A percentile compares a stretch with the other conserved stretches of the same genome.
Evolutionary conservation across 371 early-diverging fungal species (phyloP).

Genomic region (Apophysomyces elegans): DNA sequence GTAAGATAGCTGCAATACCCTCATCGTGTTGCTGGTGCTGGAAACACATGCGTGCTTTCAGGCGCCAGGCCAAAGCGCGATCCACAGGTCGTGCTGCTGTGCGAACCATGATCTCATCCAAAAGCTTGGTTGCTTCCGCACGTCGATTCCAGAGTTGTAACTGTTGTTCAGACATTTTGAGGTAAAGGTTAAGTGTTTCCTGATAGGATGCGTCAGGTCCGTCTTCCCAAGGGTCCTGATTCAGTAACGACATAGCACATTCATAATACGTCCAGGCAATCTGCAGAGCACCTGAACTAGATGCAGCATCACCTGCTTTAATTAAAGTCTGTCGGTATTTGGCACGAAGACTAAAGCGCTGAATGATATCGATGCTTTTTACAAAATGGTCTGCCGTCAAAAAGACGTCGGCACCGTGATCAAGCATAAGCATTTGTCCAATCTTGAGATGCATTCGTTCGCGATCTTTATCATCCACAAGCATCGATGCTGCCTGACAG

Average conservation of each 20-base stretch:
- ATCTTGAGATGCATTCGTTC: slow-evolving; percentile 47
- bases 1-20: slow-evolving; percentile 36
- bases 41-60: slow-evolving; percentile 40
- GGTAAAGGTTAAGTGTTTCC: slow-evolving; percentile 43
- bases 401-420: slow-evolving; percentile 33
- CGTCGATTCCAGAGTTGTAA: slow-evolving; percentile 28
- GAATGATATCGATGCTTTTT: slow-evolving; percentile 36
- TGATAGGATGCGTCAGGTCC: slow-evolving; percentile 34
- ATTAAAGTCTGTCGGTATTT: slow-evolving; percentile 35
- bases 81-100: slow-evolving; percentile 35
- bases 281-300: slow-evolving; percentile 39
- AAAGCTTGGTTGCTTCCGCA: slow-evolving; percentile 16
- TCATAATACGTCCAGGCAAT: slow-evolving; percentile 34
- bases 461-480: slow-evolving; percentile 29
- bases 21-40: slow-evolving; percentile 38
- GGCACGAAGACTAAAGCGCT: slow-evolving; percentile 18
- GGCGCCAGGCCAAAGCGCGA: slow-evolving; percentile 39
- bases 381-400: slow-evolving; percentile 47
- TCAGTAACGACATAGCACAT: slow-evolving; percentile 32
- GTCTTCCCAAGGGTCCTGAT: slow-evolving; percentile 32
- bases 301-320: slow-evolving; percentile 42
- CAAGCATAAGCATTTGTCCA: slow-evolving; percentile 40
- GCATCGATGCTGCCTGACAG: slow-evolving; percentile 44
- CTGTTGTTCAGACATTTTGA: slow-evolving; percentile 31
- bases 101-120: slow-evolving; percentile 34